These are phyloP conservation scores for Wickerhamiella occidentalis DNA, from an alignment of 805 yeast genomes.

Conservation along the genomic window DNA sequence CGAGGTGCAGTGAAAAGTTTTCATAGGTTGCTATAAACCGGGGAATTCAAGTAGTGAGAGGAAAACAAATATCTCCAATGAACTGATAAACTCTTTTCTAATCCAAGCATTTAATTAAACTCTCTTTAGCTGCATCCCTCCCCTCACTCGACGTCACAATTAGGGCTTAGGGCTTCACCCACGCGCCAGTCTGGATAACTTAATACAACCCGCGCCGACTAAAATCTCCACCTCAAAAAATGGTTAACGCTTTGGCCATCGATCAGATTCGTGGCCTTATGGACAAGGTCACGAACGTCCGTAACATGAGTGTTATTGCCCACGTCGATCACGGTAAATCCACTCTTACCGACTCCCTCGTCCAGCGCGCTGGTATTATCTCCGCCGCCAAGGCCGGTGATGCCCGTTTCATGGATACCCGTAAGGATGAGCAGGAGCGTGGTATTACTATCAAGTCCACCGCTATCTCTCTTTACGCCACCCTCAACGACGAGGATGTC, in stretches of 20 bases:
- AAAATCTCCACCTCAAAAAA: constrained; percentile 11
- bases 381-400: constrained; percentile 99
- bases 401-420: constrained; percentile 99
- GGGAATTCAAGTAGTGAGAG: too few relatives aligned
- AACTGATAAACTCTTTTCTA: too few relatives aligned
- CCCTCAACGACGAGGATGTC: constrained; percentile 72
- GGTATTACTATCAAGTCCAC: constrained; percentile 99
- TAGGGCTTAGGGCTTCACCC: constrained; percentile 13
- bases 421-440: constrained; percentile 99
- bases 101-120: too few relatives aligned
- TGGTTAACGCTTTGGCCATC: constrained; percentile 27
- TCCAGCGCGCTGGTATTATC: constrained; percentile 98
- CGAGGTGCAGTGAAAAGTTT: background rate
- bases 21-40: background rate
- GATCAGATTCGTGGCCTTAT: constrained; percentile 94
- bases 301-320: constrained; percentile 99
- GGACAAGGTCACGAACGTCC: constrained; percentile 99
- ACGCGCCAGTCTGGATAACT: background rate
- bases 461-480: constrained; percentile 90
- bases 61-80: too few relatives aligned
- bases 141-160: background rate
- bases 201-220: background rate
- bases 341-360: constrained; percentile 97
- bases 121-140: background rate
- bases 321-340: constrained; percentile 99